phyloP scores from a whole-genome alignment of 208 protist genomes.

The Herpetomonas samuelpessoai region DNA sequence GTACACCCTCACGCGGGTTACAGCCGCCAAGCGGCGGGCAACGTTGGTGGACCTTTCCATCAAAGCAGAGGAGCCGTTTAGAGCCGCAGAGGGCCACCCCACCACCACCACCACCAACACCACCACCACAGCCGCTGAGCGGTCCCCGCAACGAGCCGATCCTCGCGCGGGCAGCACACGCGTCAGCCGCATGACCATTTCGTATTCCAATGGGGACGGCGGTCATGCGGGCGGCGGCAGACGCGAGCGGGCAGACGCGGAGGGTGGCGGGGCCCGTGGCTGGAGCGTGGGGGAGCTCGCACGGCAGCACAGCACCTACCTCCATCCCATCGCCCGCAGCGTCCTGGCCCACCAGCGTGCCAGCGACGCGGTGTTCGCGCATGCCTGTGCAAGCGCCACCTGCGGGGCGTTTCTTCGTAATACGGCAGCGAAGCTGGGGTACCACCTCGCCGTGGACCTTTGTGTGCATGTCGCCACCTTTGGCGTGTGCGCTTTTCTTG shows the following conservation, averaged over 20 bases:
- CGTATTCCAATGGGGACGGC: constrained; percentile 9
- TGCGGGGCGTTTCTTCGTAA: constrained; percentile 10
- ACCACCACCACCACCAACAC: not conserved
- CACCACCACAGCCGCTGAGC: not conserved
- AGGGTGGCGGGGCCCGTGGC: not conserved
- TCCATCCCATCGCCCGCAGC: not conserved
- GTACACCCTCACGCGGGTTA: constrained; percentile 22
- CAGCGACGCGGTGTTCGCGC: constrained; percentile 23
- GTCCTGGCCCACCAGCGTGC: constrained; percentile 22
- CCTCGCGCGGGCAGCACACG: not conserved
- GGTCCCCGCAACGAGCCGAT: not conserved
- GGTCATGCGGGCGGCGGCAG: constrained; percentile 14
- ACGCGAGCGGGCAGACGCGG: constrained; percentile 12
- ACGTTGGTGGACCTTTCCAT: constrained; percentile 28
- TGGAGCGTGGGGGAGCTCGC: not conserved
- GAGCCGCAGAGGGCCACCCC: not conserved
- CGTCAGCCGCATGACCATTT: not conserved
- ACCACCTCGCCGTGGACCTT: constrained; percentile 10
- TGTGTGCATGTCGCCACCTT: constrained; percentile 19
- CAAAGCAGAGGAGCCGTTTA: constrained; percentile 13
- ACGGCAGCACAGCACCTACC: not conserved
- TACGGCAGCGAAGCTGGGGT: constrained; percentile 4
- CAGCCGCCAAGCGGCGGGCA: constrained; percentile 19
- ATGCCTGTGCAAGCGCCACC: constrained; percentile 17
- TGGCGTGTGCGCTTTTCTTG: constrained; percentile 13